Evolutionary conservation across 2,329 filamentous ascomycete species (phyloP), one percentile per base, ranked within the genome.

Genomic region (Zasmidium angulare): DNA sequence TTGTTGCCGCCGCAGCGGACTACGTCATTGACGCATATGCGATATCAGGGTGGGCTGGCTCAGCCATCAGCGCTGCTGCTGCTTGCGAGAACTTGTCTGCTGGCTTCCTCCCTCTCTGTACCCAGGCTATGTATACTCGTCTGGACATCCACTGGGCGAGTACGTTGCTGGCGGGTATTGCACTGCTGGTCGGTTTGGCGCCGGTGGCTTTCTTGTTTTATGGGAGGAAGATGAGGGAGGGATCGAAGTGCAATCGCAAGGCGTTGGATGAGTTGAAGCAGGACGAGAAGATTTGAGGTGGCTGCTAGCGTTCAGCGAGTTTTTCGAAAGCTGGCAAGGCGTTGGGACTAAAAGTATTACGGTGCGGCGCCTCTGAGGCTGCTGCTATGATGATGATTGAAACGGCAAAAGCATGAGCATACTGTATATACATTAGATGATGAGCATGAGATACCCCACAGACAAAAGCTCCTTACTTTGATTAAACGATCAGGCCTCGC

Each of bases 1-100:
- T 82, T 9, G 76, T 82, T 0, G 71, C 74, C 1, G 77, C 76
- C 0, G 76, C 81, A 17, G 76, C 77, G 19, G 77, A 78, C 57
- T 84, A 84, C 53, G 70, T 83, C 14, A 75, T 79, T 1, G 81
- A 83, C 65, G 74, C 78, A 1, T 84, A 83, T 60, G 74, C 75
- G 1, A 66, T 63, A 1, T 71, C 68, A 7, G 77, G 76, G 52
- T 82, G 81, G 60, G 79, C 80, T 2, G 81, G 75, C 0, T 81
- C 77, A 36, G 79, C 80, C 0, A 75, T 82, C 23, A 80, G 78
- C 2, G 80, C 78, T 0, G 75, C 81, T 2, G 79, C 76, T 0
- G 75, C 81, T 46, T 74, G 78, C 2, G 81, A 83, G 68, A 82
- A 83, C 56, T 62, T 77, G 2, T 75, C 80, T 46, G 77, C 79